Evolutionary conservation across 208 protist species (phyloP), one percentile per base, ranked within the genome.

Genomic region (Trypanosomatidae sp.): DNA sequence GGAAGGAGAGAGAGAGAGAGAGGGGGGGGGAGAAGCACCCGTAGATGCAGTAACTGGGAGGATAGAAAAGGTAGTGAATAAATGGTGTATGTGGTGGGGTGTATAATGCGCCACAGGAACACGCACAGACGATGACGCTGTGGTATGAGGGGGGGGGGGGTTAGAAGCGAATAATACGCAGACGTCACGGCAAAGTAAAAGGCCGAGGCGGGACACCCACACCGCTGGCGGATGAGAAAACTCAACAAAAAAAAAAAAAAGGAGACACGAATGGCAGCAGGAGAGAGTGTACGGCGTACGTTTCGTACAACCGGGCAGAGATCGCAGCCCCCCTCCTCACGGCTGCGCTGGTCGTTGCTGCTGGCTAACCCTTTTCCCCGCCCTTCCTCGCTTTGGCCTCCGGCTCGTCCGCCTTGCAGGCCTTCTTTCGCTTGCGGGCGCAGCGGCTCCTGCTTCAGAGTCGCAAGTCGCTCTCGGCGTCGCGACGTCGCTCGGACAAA

Each of bases 181-280:
- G 33, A 36, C 1, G 33, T 36, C 33, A 36, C 33, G 33, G 33
- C 33, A 36, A 36, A 36, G 33, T 36, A 36, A 36, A 36, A 36
- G 33, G 33, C 33, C 33, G 33, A 36, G 33, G 33, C 1, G 33
- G 33, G 33, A 36, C 33, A 36, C 33, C 33, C 33, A 36, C 33
- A 36, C 33, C 33, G 33, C 33, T 36, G 33, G 33, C 33, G 33
- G 33, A 36, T 36, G 33, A 36, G 33, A 36, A 36, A 36, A 36
- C 33, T 36, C 33, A 36, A 36, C 52, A 65, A 65, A 65, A 65
- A 65, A 65, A 36, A 36, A 65, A 65, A 65, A 36, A 65, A 28
- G n/a, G 1, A 58, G 52, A 25, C 17, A 25, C 17, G 1, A 58
- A 25, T 25, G 52, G 22, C 22, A 58, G 52, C n/a, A 58, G n/a